phyloP scores from a whole-genome alignment of 2,329 filamentous ascomycete species.

The Microdochium paspali region DNA sequence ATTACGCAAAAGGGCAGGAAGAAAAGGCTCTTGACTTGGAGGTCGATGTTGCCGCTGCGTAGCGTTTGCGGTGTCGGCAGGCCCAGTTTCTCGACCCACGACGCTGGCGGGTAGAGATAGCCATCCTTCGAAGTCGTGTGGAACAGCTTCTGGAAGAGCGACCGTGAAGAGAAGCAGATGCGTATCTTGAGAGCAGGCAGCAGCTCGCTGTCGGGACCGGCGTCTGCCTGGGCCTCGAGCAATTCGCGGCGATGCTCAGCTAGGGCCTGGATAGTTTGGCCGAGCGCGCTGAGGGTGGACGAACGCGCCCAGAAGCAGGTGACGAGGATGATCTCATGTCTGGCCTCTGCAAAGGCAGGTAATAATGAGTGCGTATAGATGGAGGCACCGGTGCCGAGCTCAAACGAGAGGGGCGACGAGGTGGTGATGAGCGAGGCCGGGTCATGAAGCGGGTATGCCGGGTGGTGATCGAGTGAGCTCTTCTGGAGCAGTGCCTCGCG shows the following conservation, averaged over 20 bases:
- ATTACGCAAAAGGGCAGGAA: conserved; percentile 76
- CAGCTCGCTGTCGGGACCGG: conserved; percentile 2
- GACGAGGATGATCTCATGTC: conserved; percentile 61
- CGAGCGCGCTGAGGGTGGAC: conserved; percentile 46
- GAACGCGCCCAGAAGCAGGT: conserved; percentile 78
- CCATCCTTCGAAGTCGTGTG: conserved; percentile 58
- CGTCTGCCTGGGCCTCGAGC: conserved; percentile 16
- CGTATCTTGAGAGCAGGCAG: conserved; percentile 44
- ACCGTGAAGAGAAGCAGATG: conserved; percentile 69
- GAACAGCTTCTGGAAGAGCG: conserved; percentile 63
- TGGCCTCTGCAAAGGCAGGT: conserved; percentile 50
- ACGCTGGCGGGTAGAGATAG: conserved; percentile 45
- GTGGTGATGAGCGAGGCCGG: conserved; percentile 9
- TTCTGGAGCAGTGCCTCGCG: not conserved
- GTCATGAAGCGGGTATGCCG: not conserved
- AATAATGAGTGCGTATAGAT: conserved; percentile 46
- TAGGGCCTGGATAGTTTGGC: conserved; percentile 46
- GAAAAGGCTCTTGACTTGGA: conserved; percentile 70
- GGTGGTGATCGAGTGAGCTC: not conserved
- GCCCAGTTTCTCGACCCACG: conserved; percentile 54
- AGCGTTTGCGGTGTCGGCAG: conserved; percentile 46
- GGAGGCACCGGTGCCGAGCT: conserved; percentile 47
- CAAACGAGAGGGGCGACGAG: conserved; percentile 36
- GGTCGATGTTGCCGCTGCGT: conserved; percentile 49
- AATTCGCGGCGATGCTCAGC: conserved; percentile 34